Percentiles rank a stretch among this genome's conserved stretches.
These are phyloP conservation scores for Solanum chaucha DNA, from an alignment of 257 asterid genomes.

Conservation along the genomic window DNA sequence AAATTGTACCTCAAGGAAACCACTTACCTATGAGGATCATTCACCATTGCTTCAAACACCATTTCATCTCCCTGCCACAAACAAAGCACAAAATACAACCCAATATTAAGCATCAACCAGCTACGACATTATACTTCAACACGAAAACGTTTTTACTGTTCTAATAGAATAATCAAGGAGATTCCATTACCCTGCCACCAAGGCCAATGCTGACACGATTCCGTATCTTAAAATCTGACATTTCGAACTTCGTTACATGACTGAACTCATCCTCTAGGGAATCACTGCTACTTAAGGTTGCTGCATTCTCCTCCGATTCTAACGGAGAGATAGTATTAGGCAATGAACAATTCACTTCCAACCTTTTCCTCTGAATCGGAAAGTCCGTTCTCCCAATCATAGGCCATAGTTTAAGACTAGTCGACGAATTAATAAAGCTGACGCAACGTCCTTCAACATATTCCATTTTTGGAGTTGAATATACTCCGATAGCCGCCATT, in stretches of 20 bases:
- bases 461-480: conserved; percentile 42
- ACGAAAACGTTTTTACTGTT: neutral
- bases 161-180: neutral
- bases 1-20: conserved; percentile 3
- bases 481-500: conserved; percentile 52
- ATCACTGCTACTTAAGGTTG: conserved; percentile 18
- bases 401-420: conserved; percentile 14
- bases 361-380: conserved; percentile 7
- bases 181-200: conserved; percentile 50
- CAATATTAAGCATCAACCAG: neutral
- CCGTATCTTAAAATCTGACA: conserved; percentile 67
- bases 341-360: conserved; percentile 26
- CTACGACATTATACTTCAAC: neutral
- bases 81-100: neutral
- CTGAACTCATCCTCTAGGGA: conserved; percentile 50
- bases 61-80: conserved; percentile 66
- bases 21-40: conserved; percentile 59
- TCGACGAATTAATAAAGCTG: conserved; percentile 23
- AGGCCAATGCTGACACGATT: conserved; percentile 84
- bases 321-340: conserved; percentile 28
- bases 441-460: conserved; percentile 28
- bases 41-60: conserved; percentile 76
- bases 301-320: conserved; percentile 31
- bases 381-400: neutral
- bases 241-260: conserved; percentile 71